Conservation (phyloP, 2,329 filamentous ascomycete species). For the Calycina herbarum region DNA sequence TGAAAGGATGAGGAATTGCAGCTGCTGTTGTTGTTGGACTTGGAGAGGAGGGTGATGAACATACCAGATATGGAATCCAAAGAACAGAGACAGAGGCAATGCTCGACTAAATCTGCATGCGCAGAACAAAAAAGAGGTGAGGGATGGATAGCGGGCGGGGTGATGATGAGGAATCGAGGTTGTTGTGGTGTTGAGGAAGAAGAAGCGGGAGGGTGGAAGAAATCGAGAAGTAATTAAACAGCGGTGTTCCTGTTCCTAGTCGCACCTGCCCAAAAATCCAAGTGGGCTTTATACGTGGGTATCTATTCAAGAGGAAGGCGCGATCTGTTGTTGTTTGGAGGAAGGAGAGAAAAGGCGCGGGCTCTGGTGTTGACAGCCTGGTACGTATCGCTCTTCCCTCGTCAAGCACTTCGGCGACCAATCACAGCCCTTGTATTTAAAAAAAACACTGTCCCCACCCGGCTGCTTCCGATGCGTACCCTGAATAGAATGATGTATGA, state of each 20-base stretch:
- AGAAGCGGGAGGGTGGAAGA: neutral
- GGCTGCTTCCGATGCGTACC: too few relatives aligned
- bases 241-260: neutral
- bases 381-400: too few relatives aligned
- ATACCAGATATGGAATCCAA: conserved; percentile 1
- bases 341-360: neutral
- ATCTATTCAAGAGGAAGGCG: conserved; percentile 2
- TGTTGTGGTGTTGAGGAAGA: neutral
- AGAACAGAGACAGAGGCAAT: neutral
- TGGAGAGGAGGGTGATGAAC: too few relatives aligned
- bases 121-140: conserved; percentile 6
- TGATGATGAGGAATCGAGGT: neutral
- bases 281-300: neutral
- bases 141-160: neutral
- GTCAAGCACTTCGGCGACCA: too few relatives aligned
- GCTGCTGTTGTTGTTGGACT: too few relatives aligned
- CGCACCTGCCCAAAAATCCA: neutral
- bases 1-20: too few relatives aligned
- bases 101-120: conserved; percentile 5
- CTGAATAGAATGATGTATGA: too few relatives aligned
- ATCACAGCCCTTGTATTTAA: too few relatives aligned
- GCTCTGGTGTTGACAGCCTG: neutral
- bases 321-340: neutral
- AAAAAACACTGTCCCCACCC: too few relatives aligned
- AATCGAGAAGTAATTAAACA: neutral